These are phyloP conservation scores for Trichophyton mentagrophytes DNA, from an alignment of 2,329 filamentous ascomycete genomes.

Conservation along the genomic window DNA sequence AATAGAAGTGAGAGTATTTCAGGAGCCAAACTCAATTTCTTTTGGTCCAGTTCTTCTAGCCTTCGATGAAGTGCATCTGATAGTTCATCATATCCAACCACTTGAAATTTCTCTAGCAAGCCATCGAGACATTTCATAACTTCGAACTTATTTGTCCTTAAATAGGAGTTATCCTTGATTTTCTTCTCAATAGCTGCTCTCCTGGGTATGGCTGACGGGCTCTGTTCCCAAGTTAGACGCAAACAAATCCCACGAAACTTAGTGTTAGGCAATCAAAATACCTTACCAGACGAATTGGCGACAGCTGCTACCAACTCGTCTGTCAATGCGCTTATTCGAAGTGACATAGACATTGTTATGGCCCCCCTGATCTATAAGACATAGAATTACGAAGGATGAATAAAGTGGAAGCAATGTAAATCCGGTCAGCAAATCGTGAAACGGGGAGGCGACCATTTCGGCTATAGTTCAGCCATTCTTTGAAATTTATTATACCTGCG, in stretches of 20 bases:
- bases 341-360: constrained; percentile 54
- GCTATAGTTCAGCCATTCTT: not conserved
- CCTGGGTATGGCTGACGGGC: constrained; percentile 19
- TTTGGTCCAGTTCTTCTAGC: constrained; percentile 45
- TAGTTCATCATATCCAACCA: constrained; percentile 66
- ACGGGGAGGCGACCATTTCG: not conserved
- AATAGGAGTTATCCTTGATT: constrained; percentile 36
- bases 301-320: constrained; percentile 59
- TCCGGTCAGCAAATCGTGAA: not conserved
- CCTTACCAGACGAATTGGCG: constrained; percentile 43
- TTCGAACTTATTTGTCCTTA: constrained; percentile 64
- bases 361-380: not conserved
- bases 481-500: not conserved
- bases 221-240: constrained; percentile 15
- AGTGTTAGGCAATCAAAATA: constrained; percentile 17
- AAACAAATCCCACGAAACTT: not conserved
- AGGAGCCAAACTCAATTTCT: constrained; percentile 54
- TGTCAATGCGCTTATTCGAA: constrained; percentile 50
- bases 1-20: constrained; percentile 69
- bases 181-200: constrained; percentile 23
- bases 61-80: constrained; percentile 54
- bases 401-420: too few relatives aligned
- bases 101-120: constrained; percentile 72
- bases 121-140: constrained; percentile 53
- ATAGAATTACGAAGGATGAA: not conserved